Conservation (phyloP, 495 filamentous ascomycete genomes). For the Rusavskia elegans region DNA sequence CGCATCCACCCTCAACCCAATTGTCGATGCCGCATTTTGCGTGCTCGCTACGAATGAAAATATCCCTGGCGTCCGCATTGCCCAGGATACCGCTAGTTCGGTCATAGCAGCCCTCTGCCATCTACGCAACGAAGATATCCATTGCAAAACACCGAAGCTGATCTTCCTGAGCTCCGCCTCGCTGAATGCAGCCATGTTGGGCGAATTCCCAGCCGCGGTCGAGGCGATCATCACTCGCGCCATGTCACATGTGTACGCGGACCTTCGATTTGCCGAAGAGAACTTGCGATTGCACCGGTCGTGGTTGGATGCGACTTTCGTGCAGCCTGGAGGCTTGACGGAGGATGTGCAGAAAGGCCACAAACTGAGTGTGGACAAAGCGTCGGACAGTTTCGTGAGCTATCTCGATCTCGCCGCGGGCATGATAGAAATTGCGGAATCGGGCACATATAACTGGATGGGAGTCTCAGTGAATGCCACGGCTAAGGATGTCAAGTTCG, state of each 20-base stretch:
- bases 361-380: conserved; percentile 16
- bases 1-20: conserved; percentile 15
- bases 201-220: conserved; percentile 8
- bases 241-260: conserved; percentile 22
- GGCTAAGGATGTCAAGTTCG: conserved; percentile 11
- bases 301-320: conserved; percentile 23
- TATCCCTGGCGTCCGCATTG: conserved; percentile 19
- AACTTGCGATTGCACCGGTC: conserved; percentile 20
- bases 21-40: conserved; percentile 18
- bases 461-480: conserved; percentile 21
- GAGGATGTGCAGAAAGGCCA: conserved; percentile 22
- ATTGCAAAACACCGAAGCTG: conserved; percentile 17
- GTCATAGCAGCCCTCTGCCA: conserved; percentile 20
- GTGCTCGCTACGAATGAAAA: conserved; percentile 21
- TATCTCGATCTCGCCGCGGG: conserved; percentile 29
- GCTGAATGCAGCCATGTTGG: conserved; percentile 18
- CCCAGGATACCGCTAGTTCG: conserved; percentile 16
- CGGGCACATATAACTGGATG: conserved; percentile 16
- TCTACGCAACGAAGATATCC: conserved; percentile 2
- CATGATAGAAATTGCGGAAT: conserved; percentile 31
- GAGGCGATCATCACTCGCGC: conserved; percentile 8
- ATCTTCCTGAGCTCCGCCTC: conserved; percentile 24
- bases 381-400: conserved; percentile 18
- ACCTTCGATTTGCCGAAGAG: conserved; percentile 20
- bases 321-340: conserved; percentile 26